Percentiles rank a stretch among this genome's conserved stretches.
phyloP scores from a whole-genome alignment of 2,329 filamentous ascomycete genomes.

The Trichothecium sympodiale region DNA sequence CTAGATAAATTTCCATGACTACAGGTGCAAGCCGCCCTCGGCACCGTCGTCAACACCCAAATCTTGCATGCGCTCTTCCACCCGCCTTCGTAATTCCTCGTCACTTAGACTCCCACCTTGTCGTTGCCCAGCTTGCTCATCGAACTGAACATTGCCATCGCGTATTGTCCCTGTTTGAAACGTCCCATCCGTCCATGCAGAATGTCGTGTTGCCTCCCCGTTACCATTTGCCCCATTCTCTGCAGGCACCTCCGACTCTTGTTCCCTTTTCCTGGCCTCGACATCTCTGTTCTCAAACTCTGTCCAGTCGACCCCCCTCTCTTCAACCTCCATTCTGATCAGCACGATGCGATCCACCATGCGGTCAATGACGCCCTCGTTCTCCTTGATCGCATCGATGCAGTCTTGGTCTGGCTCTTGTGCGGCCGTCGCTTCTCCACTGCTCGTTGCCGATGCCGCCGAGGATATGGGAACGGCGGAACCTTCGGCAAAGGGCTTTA shows the following conservation, averaged over 20 bases:
- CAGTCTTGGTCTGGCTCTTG: slow-evolving; percentile 52
- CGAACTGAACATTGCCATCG: slow-evolving; percentile 36
- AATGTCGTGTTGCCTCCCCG: slow-evolving; percentile 13
- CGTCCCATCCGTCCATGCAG: slow-evolving; percentile 52
- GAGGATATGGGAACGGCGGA: slow-evolving; percentile 18
- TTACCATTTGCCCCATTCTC: slow-evolving; percentile 9
- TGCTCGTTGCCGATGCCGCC: too few species aligned
- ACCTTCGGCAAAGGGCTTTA: slow-evolving; percentile 55
- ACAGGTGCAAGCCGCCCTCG: slow-evolving; percentile 54
- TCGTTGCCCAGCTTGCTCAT: slow-evolving; percentile 14
- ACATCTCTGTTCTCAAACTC: slow-evolving; percentile 39
- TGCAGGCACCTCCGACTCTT: neutral
- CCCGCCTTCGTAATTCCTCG: slow-evolving; percentile 43
- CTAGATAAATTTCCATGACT: slow-evolving; percentile 7
- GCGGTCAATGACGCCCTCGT: slow-evolving; percentile 54
- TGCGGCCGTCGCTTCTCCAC: too few species aligned
- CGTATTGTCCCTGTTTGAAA: slow-evolving; percentile 49
- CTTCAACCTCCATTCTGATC: slow-evolving; percentile 53
- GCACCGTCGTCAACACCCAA: slow-evolving; percentile 29
- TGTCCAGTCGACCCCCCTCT: slow-evolving; percentile 42
- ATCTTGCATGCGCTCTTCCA: slow-evolving; percentile 43
- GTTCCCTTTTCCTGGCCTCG: slow-evolving; percentile 1
- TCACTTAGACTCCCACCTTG: slow-evolving; percentile 41
- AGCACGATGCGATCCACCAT: slow-evolving; percentile 56
- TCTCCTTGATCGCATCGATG: slow-evolving; percentile 62